These are phyloP conservation scores for Allium sativum DNA, from an alignment of 106 monocot species.

Conservation along the genomic window DNA sequence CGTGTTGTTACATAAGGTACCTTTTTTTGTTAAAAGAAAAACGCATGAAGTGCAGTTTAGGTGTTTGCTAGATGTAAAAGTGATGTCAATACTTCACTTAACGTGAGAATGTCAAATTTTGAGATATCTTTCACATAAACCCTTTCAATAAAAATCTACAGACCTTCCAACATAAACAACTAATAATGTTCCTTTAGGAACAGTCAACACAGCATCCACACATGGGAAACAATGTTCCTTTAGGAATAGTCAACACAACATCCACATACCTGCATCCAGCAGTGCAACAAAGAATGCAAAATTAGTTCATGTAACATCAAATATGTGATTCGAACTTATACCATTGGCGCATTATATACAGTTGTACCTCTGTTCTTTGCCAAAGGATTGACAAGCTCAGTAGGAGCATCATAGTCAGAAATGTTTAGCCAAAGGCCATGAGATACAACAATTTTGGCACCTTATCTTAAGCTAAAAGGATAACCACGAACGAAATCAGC, in stretches of 20 bases:
- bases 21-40: too few relatives aligned
- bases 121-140: too few relatives aligned
- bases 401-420: constrained; percentile 52
- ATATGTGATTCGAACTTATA: neutral
- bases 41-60: too few relatives aligned
- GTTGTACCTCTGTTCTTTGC: constrained; percentile 36
- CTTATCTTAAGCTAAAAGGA: constrained; percentile 54
- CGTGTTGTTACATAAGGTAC: too few relatives aligned
- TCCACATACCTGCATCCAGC: constrained; percentile 32
- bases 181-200: too few relatives aligned
- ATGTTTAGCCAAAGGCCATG: constrained; percentile 58
- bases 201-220: too few relatives aligned
- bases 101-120: too few relatives aligned
- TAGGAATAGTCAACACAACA: constrained; percentile 45
- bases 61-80: too few relatives aligned
- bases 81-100: too few relatives aligned
- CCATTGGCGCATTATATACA: neutral
- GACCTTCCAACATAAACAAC: too few relatives aligned
- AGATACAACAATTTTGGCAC: constrained; percentile 32
- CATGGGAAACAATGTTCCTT: constrained; percentile 46
- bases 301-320: neutral
- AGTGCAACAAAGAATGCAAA: neutral
- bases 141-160: too few relatives aligned
- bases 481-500: constrained; percentile 54
- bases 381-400: constrained; percentile 42